phyloP scores from a whole-genome alignment of 192 early-diverging fungal genomes.

The Geosiphon pyriformis region DNA sequence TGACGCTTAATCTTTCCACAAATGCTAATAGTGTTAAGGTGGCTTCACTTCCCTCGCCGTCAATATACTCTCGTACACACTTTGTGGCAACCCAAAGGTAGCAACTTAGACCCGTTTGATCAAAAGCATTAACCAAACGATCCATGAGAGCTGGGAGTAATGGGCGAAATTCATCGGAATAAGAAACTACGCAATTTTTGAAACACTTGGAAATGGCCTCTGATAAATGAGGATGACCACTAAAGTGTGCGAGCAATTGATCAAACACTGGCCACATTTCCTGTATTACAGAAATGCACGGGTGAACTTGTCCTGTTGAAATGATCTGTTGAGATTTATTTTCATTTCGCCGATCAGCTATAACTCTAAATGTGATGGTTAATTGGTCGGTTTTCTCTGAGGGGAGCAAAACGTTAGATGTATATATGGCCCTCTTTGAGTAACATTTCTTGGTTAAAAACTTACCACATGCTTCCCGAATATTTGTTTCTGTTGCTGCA shows the following conservation, averaged over 20 bases:
- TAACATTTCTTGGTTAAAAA: conserved; percentile 55
- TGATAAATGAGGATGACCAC: conserved; percentile 39
- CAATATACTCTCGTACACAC: conserved; percentile 59
- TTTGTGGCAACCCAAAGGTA: conserved; percentile 80
- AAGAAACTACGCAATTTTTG: conserved; percentile 52
- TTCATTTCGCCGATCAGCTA: conserved; percentile 13
- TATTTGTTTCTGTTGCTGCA: conserved; percentile 31
- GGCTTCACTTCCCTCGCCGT: conserved; percentile 45
- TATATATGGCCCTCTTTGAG: conserved; percentile 30
- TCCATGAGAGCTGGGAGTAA: conserved; percentile 56
- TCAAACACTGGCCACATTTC: conserved; percentile 74
- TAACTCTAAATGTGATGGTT: conserved; percentile 1
- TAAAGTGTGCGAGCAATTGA: conserved; percentile 47
- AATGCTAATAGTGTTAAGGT: conserved; percentile 43
- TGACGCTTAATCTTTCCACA: conserved; percentile 58
- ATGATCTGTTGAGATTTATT: conserved; percentile 6
- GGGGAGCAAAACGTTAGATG: conserved; percentile 27
- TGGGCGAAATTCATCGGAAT: conserved; percentile 47
- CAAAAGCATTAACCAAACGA: conserved; percentile 60
- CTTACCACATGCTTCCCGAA: conserved; percentile 33
- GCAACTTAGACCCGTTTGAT: conserved; percentile 54
- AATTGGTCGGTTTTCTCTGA: conserved; percentile 32
- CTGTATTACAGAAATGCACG: conserved; percentile 58
- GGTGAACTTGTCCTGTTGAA: conserved; percentile 47
- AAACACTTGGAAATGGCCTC: conserved; percentile 53